Base-by-base conservation (phyloP, 2,329 filamentous ascomycete genomes). In the Sphaerostilbella broomeana region DNA sequence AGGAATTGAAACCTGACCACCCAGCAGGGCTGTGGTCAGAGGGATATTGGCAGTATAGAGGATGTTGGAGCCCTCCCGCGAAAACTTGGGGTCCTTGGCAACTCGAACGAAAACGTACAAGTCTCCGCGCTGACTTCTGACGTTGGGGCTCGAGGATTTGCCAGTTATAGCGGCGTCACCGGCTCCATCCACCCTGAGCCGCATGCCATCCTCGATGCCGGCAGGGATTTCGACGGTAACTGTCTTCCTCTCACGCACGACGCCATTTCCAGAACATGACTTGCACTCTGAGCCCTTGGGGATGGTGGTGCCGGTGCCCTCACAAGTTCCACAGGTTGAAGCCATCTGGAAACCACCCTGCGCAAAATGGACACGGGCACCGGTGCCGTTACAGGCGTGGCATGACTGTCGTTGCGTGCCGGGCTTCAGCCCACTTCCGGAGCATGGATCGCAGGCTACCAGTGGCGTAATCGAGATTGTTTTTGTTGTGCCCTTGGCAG, bases 141-240 rank as follows among this genome's bases (percentile, higher is more conserved):
- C 68, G 43, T 78, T 75, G 19, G 79, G 70, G 30, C 80, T 76
- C 21, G 77, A 73, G 12, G 77, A 70, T 17, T 79, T 74, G 30
- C 87, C 86, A 17, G 86, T 90, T 7, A 80, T 70, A 16, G 92
- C 84, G 12, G 86, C 82, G 56, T 98, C 90, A 49, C 92, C 92
- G 56, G 94, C 88, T 18, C 85, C 85, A 43, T 81, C 78, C 19
- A 98, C 77, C 37, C 86, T 77, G 53, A 98, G 67, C 42, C 87
- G 79, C 90, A 97, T 97, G 40, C 90, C 89, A 59, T 98, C 90
- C 59, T 97, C 92, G 21, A 98, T 88, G 48, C 92, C 92, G 16
- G 85, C 88, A 1, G 92, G 92, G 31, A 98, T 95, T 52, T 97
- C 89, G 29, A 98, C 76, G 19, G 77, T 84, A 35, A 98, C 80